phyloP scores from a whole-genome alignment of 257 asterid species.

The Buddleja alternifolia region DNA sequence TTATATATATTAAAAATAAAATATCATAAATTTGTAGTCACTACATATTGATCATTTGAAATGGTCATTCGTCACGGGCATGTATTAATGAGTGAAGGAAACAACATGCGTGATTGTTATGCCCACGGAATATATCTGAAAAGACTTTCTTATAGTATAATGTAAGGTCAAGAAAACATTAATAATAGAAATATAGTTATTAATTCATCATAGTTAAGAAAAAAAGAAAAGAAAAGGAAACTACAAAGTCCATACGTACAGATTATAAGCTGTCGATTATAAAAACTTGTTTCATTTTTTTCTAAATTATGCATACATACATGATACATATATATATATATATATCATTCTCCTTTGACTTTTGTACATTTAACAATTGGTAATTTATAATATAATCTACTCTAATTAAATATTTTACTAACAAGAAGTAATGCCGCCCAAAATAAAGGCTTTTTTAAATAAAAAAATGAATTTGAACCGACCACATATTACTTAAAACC shows the following conservation, averaged over 20 bases:
- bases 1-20: not conserved
- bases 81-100: slow-evolving; percentile 17
- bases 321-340: not conserved
- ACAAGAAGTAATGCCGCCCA: slow-evolving; percentile 21
- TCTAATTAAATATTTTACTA: not conserved
- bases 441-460: not conserved
- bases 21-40: not conserved
- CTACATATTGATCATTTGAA: not conserved
- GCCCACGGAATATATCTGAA: slow-evolving; percentile 27
- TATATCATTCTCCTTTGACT: slow-evolving; percentile 28
- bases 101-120: slow-evolving; percentile 27
- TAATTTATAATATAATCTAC: not conserved
- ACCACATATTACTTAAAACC: slow-evolving; percentile 21
- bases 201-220: not conserved
- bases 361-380: slow-evolving; percentile 3
- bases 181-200: not conserved
- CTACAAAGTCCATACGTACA: not conserved
- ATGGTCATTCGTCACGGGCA: not conserved
- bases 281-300: slow-evolving; percentile 11
- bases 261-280: slow-evolving; percentile 1
- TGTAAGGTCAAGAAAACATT: slow-evolving; percentile 17
- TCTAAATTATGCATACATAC: too few species aligned
- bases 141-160: slow-evolving; percentile 14
- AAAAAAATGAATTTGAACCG: slow-evolving; percentile 21
- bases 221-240: not conserved